Evolutionary conservation across 257 asterid genomes (phyloP).

Genomic region (Misopates orontium): DNA sequence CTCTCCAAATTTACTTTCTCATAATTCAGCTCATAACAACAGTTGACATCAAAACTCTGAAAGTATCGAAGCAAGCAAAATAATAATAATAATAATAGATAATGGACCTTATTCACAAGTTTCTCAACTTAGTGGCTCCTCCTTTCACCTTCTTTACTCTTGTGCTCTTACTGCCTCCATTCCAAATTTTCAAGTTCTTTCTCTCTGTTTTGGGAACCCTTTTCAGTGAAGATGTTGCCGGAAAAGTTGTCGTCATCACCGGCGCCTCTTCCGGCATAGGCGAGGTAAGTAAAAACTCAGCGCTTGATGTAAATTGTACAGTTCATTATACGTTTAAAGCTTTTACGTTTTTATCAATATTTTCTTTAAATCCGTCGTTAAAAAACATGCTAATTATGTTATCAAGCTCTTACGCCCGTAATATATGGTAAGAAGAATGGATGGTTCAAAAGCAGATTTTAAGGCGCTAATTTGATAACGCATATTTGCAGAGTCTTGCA

Average conservation of each 20-base stretch:
- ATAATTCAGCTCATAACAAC: not conserved
- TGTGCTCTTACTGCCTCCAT: constrained; percentile 60
- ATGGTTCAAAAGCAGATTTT: too few species aligned
- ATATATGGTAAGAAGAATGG: too few species aligned
- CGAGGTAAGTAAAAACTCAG: constrained; percentile 57
- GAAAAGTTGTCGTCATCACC: constrained; percentile 73
- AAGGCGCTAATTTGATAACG: too few species aligned
- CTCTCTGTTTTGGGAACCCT: constrained; percentile 49
- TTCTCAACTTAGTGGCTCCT: constrained; percentile 66
- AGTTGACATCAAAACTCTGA: too few species aligned
- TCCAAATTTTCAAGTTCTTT: constrained; percentile 56
- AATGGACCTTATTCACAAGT: constrained; percentile 54
- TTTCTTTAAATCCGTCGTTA: too few species aligned
- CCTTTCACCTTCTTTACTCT: constrained; percentile 66
- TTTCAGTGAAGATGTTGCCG: constrained; percentile 63
- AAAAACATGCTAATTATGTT: too few species aligned
- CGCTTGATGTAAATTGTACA: too few species aligned
- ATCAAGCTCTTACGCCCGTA: too few species aligned
- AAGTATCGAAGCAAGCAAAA: too few species aligned
- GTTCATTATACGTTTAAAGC: too few species aligned
- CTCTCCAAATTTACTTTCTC: not conserved
- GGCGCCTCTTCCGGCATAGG: constrained; percentile 98
- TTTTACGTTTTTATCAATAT: too few species aligned
- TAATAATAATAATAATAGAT: not conserved
- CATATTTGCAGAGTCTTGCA: constrained; percentile 42